These are phyloP conservation scores for Debaryomyces coudertii DNA, from an alignment of 1,139 yeast species.

Conservation along the genomic window DNA sequence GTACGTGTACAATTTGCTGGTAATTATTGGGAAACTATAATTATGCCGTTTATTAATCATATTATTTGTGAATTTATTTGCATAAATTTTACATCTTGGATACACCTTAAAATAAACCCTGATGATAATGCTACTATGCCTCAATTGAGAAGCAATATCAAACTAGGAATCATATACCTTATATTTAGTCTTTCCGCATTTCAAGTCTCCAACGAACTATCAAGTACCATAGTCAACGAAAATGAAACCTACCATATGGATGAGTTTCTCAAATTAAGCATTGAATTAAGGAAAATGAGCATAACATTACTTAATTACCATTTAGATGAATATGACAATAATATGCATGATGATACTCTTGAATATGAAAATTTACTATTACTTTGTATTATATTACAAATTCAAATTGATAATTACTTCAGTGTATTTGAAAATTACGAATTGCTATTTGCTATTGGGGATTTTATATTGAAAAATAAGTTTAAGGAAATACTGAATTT, in stretches of 20 bases:
- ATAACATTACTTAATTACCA: constrained; percentile 42
- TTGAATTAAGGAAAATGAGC: constrained; percentile 42
- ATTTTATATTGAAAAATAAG: constrained; percentile 32
- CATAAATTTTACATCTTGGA: constrained; percentile 25
- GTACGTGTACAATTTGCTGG: constrained; percentile 23
- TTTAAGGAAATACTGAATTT: constrained; percentile 16
- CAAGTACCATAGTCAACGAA: not conserved
- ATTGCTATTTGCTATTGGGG: constrained; percentile 48
- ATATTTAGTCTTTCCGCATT: constrained; percentile 36
- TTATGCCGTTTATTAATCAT: constrained; percentile 35
- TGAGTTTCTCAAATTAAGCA: constrained; percentile 32
- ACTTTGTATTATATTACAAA: constrained; percentile 38
- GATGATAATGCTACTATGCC: constrained; percentile 15
- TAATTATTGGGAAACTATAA: constrained; percentile 34
- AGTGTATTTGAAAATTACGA: constrained; percentile 50
- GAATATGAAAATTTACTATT: constrained; percentile 31
- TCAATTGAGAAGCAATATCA: constrained; percentile 24
- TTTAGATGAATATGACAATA: constrained; percentile 46
- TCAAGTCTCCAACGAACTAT: constrained; percentile 16
- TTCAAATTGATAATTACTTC: constrained; percentile 41
- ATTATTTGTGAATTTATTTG: constrained; percentile 37
- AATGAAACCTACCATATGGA: constrained; percentile 22
- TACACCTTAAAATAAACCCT: constrained; percentile 13
- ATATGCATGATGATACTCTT: constrained; percentile 19
- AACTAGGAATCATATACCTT: constrained; percentile 30